Conservation (phyloP, 805 yeast species). For the Candida maltosa region DNA sequence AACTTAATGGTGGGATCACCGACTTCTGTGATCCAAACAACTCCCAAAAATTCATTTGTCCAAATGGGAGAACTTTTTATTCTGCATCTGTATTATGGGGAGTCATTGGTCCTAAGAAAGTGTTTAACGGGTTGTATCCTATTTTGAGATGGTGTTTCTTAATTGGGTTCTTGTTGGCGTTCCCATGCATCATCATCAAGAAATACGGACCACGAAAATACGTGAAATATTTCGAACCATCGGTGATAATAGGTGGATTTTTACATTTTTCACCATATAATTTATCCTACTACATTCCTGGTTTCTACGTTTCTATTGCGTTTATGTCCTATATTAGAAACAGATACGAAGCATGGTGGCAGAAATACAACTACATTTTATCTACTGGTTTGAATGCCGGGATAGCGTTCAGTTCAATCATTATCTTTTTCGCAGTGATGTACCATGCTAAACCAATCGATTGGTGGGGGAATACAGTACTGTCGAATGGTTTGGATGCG, state of each 20-base stretch:
- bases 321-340: constrained; percentile 51
- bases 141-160: constrained; percentile 51
- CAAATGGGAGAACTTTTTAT: constrained; percentile 33
- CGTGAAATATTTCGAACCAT: constrained; percentile 44
- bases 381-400: constrained; percentile 54
- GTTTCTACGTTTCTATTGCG: constrained; percentile 47
- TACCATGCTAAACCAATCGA: constrained; percentile 38
- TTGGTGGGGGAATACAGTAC: constrained; percentile 63
- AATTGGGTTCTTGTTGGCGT: constrained; percentile 37
- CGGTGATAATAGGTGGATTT: constrained; percentile 45
- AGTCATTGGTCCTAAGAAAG: constrained; percentile 51
- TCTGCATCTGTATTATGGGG: constrained; percentile 48
- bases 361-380: constrained; percentile 60
- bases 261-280: constrained; percentile 43
- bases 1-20: constrained; percentile 11
- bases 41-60: constrained; percentile 22
- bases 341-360: constrained; percentile 54
- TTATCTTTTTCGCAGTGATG: constrained; percentile 51
- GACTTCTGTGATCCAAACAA: constrained; percentile 19
- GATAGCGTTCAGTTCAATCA: constrained; percentile 51
- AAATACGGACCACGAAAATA: constrained; percentile 12
- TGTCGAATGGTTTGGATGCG: constrained; percentile 26
- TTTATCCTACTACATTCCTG: constrained; percentile 46
- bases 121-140: constrained; percentile 49
- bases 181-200: constrained; percentile 16